phyloP scores from a whole-genome alignment of 2,329 filamentous ascomycete genomes.

The Thielaviopsis ethacetica region DNA sequence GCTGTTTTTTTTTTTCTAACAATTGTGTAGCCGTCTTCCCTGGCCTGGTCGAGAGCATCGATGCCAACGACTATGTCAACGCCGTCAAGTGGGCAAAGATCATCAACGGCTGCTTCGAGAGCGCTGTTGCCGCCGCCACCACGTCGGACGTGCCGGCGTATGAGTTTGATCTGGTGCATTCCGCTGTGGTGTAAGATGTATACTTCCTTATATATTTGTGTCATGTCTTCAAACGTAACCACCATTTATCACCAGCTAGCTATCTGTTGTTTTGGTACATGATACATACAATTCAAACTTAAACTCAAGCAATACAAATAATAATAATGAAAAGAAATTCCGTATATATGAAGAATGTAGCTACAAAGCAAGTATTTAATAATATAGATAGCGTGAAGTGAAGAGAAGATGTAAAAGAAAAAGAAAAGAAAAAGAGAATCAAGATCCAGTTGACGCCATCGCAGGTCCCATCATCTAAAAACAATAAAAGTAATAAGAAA shows the following conservation, averaged over 20 bases:
- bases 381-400: not conserved
- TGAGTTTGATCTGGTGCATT: not conserved
- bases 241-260: not conserved
- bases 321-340: too few species aligned
- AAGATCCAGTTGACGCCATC: not conserved
- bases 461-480: slow-evolving; percentile 1
- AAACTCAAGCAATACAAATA: not conserved
- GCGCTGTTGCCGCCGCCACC: slow-evolving; percentile 19
- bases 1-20: slow-evolving; percentile 13
- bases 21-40: slow-evolving; percentile 38
- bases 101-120: slow-evolving; percentile 33
- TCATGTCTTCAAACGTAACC: too few species aligned
- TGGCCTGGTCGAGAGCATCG: slow-evolving; percentile 45
- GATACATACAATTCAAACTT: too few species aligned
- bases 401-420: not conserved
- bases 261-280: too few species aligned
- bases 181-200: too few species aligned
- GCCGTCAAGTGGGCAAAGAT: slow-evolving; percentile 43
- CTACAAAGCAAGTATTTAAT: not conserved
- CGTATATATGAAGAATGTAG: not conserved
- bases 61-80: slow-evolving; percentile 39
- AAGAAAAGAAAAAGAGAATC: not conserved
- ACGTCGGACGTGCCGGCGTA: not conserved
- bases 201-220: too few species aligned
- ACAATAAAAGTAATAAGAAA: not conserved